Conservation (phyloP, 495 filamentous ascomycete species). For the Saxophila tyrrhenica region DNA sequence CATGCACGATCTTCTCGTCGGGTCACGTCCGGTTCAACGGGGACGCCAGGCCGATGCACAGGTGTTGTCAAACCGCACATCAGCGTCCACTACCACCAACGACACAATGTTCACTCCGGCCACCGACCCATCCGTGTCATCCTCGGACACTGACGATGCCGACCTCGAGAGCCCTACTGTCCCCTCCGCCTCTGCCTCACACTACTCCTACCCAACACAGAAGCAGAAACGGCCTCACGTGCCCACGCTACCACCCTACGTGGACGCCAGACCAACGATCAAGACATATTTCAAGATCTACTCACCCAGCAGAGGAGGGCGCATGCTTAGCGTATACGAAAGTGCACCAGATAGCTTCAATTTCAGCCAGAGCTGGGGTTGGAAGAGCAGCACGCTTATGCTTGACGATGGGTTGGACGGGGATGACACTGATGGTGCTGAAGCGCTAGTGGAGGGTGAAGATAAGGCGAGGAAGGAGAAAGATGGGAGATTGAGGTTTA, state of each 20-base stretch:
- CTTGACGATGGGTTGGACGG: conserved; percentile 38
- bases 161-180: background rate
- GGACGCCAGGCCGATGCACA: too few species aligned
- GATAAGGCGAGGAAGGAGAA: background rate
- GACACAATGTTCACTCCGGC: conserved; percentile 9
- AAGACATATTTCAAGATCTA: conserved; percentile 57
- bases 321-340: conserved; percentile 48
- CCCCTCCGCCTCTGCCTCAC: background rate
- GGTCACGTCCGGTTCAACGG: background rate
- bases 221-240: conserved; percentile 8
- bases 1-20: conserved; percentile 3
- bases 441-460: conserved; percentile 4
- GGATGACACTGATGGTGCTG: conserved; percentile 12
- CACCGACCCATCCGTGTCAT: conserved; percentile 3
- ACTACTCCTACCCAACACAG: background rate
- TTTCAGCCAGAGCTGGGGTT: conserved; percentile 53
- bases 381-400: conserved; percentile 49
- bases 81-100: conserved; percentile 3
- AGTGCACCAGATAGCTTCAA: conserved; percentile 49
- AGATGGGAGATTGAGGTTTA: conserved; percentile 43
- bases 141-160: conserved; percentile 1
- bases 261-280: conserved; percentile 45
- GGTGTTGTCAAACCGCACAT: too few species aligned
- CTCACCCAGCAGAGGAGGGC: conserved; percentile 43
- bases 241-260: conserved; percentile 41